Base-by-base conservation (phyloP, 1,284 basidiomycete genomes). In the Boletellus deceptivus region DNA sequence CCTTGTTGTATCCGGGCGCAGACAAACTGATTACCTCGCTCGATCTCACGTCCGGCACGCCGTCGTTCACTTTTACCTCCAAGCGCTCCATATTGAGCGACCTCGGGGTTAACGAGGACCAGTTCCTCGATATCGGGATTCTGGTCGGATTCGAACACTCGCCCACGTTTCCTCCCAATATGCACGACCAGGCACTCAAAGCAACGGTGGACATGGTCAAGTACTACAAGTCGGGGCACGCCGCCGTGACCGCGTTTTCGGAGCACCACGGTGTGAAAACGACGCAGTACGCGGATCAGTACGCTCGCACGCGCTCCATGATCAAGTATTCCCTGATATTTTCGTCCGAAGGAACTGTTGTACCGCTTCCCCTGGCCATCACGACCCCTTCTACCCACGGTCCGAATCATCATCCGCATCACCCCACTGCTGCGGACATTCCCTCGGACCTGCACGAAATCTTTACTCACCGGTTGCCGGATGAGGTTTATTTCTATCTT, bases 401-500 rank as follows among this genome's bases (percentile, higher is more conserved):
- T 14, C 77, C 76, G 57, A 79, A 73, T 56, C 80, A 82, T 64
- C 82, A 84, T 53, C 69, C 73, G n/a, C 79, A 83, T 58, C 84
- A 83, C 59, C 80, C 86, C 43, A 91, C 90, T 0, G 82, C 88
- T 0, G 84, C 86, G 22, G 96, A 98, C 60, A 85, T 99, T 34
- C 96, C 96, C 1, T 70, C 75, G 39, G 96, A 99, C 72, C 75
- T 99, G 35, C 91, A 97, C 66, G 94, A 98, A 47, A 89, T 99
- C 57, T 99, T 98, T 73, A 97, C 94, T 3, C 80, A 91, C 67
- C 88, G 93, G 34, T 78, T 99, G 16, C 96, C 97, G 0, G 96
- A 99, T 71, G 95, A 99, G 68, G 80, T 98, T 52, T 98, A 96
- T 75, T 96, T 89, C 71, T 96, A 98, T 69, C 80, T 99, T 52